phyloP scores from a whole-genome alignment of 495 filamentous ascomycete genomes.

The Copromyces sp. region DNA sequence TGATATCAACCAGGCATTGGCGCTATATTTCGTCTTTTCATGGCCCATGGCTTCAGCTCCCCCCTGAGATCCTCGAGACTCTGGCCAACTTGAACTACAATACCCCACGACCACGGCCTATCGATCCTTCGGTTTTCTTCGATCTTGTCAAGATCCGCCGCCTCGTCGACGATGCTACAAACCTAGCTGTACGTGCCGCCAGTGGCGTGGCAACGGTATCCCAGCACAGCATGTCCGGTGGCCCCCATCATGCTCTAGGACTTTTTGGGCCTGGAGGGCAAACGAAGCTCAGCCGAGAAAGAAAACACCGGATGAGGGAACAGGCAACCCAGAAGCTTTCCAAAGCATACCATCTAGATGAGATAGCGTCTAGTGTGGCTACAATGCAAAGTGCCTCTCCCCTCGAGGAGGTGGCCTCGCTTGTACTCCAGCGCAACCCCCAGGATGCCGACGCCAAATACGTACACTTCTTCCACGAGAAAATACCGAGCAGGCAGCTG shows the following conservation, averaged over 20 bases:
- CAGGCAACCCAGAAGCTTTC: slow-evolving; percentile 65
- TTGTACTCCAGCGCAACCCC: slow-evolving; percentile 56
- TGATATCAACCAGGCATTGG: slow-evolving; percentile 51
- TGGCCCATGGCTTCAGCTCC: slow-evolving; percentile 77
- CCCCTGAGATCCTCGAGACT: slow-evolving; percentile 67
- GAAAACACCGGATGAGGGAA: slow-evolving; percentile 65
- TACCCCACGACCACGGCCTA: slow-evolving; percentile 60
- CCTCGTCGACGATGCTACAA: slow-evolving; percentile 65
- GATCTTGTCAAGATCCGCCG: slow-evolving; percentile 71
- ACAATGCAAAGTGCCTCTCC: slow-evolving; percentile 75
- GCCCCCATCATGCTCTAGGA: slow-evolving; percentile 47
- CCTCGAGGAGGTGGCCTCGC: slow-evolving; percentile 65
- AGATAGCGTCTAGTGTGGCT: slow-evolving; percentile 70
- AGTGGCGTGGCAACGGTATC: slow-evolving; percentile 56
- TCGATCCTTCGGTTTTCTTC: slow-evolving; percentile 73
- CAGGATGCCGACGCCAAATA: slow-evolving; percentile 63
- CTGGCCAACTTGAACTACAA: slow-evolving; percentile 71
- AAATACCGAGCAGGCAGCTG: slow-evolving; percentile 67
- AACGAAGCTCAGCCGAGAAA: slow-evolving; percentile 59
- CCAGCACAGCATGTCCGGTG: slow-evolving; percentile 44
- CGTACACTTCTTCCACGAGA: slow-evolving; percentile 82
- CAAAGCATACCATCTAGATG: slow-evolving; percentile 65
- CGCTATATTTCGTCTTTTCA: slow-evolving; percentile 76
- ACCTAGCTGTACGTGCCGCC: slow-evolving; percentile 64
- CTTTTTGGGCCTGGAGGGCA: slow-evolving; percentile 44